Percentiles rank a stretch among this genome's conserved stretches.
Evolutionary conservation across 2,329 filamentous ascomycete species (phyloP).

Genomic region (Ascochyta fabae): DNA sequence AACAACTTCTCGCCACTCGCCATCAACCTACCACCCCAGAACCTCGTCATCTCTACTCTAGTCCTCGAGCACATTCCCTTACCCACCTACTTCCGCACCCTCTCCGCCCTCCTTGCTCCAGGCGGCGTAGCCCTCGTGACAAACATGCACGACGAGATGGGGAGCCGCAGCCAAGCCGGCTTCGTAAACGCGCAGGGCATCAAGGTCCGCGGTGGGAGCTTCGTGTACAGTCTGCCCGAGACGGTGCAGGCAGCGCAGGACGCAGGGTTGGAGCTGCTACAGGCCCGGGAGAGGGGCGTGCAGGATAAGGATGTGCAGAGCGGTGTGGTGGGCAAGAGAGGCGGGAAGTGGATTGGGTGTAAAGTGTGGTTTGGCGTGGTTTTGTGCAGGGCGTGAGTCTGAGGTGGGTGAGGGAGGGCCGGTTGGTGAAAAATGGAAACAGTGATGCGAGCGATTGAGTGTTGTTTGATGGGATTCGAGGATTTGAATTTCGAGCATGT

Average conservation of each 20-base stretch:
- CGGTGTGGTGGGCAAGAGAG: conserved; percentile 42
- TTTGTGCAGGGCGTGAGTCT: conserved; percentile 30
- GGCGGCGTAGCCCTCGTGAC: conserved; percentile 65
- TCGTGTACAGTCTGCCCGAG: conserved; percentile 60
- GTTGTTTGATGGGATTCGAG: too few species aligned
- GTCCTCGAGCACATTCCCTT: conserved; percentile 70
- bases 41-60: conserved; percentile 65
- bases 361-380: conserved; percentile 51
- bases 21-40: conserved; percentile 33
- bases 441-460: too few species aligned
- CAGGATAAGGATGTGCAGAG: conserved; percentile 37
- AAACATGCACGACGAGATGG: conserved; percentile 74
- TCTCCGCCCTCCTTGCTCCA: conserved; percentile 50
- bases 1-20: conserved; percentile 3
- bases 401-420: too few species aligned
- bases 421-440: too few species aligned
- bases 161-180: conserved; percentile 63
- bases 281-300: conserved; percentile 39
- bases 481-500: background rate
- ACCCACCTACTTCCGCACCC: conserved; percentile 56
- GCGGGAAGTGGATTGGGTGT: conserved; percentile 50
- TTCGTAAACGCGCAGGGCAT: conserved; percentile 61
- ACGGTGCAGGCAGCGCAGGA: conserved; percentile 57
- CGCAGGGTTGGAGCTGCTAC: conserved; percentile 41
- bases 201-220: conserved; percentile 67